phyloP scores from a whole-genome alignment of 441 rosid species.

The Geranium incanum region DNA sequence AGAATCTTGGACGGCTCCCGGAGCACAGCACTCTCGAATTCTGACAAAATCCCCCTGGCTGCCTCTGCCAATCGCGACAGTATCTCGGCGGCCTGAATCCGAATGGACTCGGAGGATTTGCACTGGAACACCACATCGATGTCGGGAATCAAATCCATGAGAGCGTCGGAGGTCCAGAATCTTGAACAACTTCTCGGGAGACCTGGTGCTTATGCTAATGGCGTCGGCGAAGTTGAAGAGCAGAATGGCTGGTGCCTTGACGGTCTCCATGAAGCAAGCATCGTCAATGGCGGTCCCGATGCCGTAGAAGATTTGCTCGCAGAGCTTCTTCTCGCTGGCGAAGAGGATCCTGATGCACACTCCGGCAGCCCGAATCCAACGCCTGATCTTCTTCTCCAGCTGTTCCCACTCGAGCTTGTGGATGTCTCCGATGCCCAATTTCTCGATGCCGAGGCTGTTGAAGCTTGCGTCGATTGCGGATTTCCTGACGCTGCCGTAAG shows the following conservation, averaged over 20 bases:
- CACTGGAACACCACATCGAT: conserved; percentile 45
- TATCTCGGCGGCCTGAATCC: conserved; percentile 63
- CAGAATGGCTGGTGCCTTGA: conserved; percentile 46
- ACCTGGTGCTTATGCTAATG: conserved; percentile 49
- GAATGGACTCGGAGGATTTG: conserved; percentile 34
- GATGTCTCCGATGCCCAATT: no score
- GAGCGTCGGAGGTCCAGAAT: conserved; percentile 36
- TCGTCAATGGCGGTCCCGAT: conserved; percentile 45
- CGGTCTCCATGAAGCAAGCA: conserved; percentile 57
- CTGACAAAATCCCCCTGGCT: conserved; percentile 66
- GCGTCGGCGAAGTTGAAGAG: conserved; percentile 58
- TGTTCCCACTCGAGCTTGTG: no score
- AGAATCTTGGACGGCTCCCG: conserved; percentile 9
- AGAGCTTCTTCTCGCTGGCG: conserved; percentile 54
- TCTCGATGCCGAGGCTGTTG: no score
- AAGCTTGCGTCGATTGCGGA: no score
- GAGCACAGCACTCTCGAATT: conserved; percentile 71
- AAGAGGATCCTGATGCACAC: no score
- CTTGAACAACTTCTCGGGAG: conserved; percentile 59
- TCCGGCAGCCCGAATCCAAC: no score
- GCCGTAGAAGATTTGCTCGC: conserved; percentile 49
- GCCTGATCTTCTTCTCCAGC: no score
- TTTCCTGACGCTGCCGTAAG: no score
- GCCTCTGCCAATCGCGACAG: conserved; percentile 69
- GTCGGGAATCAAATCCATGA: conserved; percentile 44